Base-by-base conservation (phyloP, 164 flowering plant genomes). In the Macadamia tetraphylla region DNA sequence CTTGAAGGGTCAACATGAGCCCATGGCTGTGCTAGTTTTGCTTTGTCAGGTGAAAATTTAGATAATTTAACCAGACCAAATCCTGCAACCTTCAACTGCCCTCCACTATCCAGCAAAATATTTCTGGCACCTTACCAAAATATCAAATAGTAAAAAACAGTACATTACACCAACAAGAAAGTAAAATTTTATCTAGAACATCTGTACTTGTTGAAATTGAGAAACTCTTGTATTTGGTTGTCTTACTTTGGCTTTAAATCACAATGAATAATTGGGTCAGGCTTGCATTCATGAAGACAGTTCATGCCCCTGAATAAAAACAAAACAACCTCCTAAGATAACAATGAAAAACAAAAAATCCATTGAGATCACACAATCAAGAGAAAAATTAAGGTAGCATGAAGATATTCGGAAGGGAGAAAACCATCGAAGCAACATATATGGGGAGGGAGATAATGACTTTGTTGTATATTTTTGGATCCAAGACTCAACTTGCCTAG, bases 121-220 rank as follows among this genome's bases (percentile, higher is more conserved):
- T 95, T 95, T 90, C 98, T 95, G 98, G 91, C 98, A 95, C 97
- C 99, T 95, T 95, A 84, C 85, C 83, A 85, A 88, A 80, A 81
- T 77, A 87, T 84, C 80, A 82, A 76, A 81, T 80, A 83, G 91
- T 89, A 88, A 83, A 91, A 79, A 81, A 78, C 70, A 70, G 81
- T 72, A 78, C 69, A 77, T 73, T 65, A 75, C 70, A 48, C 49
- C 40, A 61, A 73, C 43, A 71, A 80, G 29, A 64, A 69, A 60
- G 29, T 18, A 72, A 66, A 35, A 13, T 63, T 42, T 8, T 66
- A 67, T 44, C 15, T 66, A 30, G 40, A 60, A 69, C 52, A 62
- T 56, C 49, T 49, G 51, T n/a, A 74, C 31, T 60, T 30, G 73
- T 79, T 11, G 31, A 70, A 69, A 46, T 29, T 51, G 52, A 67